Conservation (phyloP, 2,329 filamentous ascomycete genomes). For the Aspergillus felis region DNA sequence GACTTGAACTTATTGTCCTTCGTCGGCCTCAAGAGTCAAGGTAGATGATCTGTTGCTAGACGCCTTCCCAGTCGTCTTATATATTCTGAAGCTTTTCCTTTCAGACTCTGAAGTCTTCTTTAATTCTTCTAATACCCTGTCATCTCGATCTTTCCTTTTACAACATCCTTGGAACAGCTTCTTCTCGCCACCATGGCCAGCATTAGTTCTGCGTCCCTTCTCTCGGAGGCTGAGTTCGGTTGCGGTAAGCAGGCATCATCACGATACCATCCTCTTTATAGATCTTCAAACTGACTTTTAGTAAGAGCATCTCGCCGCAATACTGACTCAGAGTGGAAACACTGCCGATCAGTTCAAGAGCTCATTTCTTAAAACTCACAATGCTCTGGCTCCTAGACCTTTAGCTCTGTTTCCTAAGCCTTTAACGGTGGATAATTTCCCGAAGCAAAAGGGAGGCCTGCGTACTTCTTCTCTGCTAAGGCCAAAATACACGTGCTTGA, state of each 20-base stretch:
- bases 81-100: neutral
- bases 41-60: neutral
- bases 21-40: neutral
- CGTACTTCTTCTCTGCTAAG: conserved; percentile 29
- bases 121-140: neutral
- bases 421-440: conserved; percentile 15
- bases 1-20: conserved; percentile 3
- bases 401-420: conserved; percentile 27
- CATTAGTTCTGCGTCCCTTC: conserved; percentile 28
- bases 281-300: conserved; percentile 14
- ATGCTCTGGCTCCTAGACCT: conserved; percentile 25
- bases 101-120: neutral
- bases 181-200: conserved; percentile 28
- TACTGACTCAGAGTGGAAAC: conserved; percentile 28
- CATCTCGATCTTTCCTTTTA: conserved; percentile 1
- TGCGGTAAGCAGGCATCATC: conserved; percentile 32
- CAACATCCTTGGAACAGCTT: neutral
- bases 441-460: conserved; percentile 18
- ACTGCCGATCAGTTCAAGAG: conserved; percentile 34
- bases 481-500: conserved; percentile 38
- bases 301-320: conserved; percentile 37
- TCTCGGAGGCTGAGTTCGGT: conserved; percentile 39
- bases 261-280: neutral
- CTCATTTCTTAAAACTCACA: conserved; percentile 30
- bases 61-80: neutral